phyloP scores from a whole-genome alignment of 306 rosid species.

The Cicer yamashitae region DNA sequence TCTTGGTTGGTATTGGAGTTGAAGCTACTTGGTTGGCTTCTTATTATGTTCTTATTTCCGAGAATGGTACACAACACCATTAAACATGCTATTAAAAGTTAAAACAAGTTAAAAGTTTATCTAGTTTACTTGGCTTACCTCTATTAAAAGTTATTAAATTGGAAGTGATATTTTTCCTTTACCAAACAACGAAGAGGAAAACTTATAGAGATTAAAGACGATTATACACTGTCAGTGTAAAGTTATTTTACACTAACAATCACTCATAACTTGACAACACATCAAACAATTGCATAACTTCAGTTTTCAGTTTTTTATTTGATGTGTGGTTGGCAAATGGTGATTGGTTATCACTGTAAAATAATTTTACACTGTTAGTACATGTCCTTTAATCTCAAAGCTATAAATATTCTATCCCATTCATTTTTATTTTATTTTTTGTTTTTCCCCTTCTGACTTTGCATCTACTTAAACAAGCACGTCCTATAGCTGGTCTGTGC shows the following conservation, averaged over 20 bases:
- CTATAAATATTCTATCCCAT: not conserved
- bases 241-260: no score
- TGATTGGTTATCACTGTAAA: no score
- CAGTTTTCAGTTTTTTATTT: no score
- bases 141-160: not conserved
- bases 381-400: no score
- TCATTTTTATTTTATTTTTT: not conserved
- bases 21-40: slow-evolving; percentile 9
- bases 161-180: not conserved
- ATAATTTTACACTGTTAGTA: no score
- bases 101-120: slow-evolving; percentile 1
- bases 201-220: not conserved
- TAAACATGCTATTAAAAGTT: not conserved
- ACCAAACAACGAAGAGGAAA: not conserved
- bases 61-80: slow-evolving; percentile 14
- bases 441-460: not conserved
- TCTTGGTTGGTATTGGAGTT: not conserved
- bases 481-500: not conserved
- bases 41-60: slow-evolving; percentile 9
- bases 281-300: no score
- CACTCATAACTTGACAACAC: no score
- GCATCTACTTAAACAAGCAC: not conserved
- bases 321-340: no score
- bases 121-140: not conserved
- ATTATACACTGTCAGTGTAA: no score